Percentiles rank a stretch among this genome's conserved stretches.
Conservation (phyloP, 768 basidiomycete species). For the Tephrocybe sp. region DNA sequence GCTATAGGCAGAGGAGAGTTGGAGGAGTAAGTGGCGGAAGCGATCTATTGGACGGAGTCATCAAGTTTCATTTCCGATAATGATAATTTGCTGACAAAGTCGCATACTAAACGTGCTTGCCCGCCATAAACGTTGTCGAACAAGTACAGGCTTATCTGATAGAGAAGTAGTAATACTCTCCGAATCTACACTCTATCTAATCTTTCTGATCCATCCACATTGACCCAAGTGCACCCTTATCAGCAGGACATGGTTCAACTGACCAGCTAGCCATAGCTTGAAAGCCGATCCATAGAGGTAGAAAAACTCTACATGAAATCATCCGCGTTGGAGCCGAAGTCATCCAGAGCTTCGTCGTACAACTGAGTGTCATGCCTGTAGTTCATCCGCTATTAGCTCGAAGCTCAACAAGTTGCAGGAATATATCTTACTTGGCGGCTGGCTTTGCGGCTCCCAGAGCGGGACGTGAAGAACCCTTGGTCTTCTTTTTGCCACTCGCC, state of each 20-base stretch:
- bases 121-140: not conserved
- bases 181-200: not conserved
- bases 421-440: slow-evolving; percentile 49
- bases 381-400: slow-evolving; percentile 9
- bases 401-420: not conserved
- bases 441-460: slow-evolving; percentile 70
- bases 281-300: not conserved
- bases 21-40: not conserved
- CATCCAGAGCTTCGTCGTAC: slow-evolving; percentile 91
- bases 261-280: not conserved
- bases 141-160: not conserved
- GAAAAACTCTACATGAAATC: slow-evolving; percentile 82
- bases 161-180: not conserved
- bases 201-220: not conserved
- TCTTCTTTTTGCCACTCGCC: slow-evolving; percentile 87
- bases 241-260: not conserved
- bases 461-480: slow-evolving; percentile 69
- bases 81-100: slow-evolving; percentile 13
- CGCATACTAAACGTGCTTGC: slow-evolving; percentile 6
- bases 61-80: not conserved
- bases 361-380: slow-evolving; percentile 70
- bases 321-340: slow-evolving; percentile 69
- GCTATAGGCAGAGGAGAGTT: not conserved
- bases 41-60: slow-evolving; percentile 4
- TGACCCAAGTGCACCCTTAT: slow-evolving; percentile 6